These are phyloP conservation scores for Phyllosticta citriasiana DNA, from an alignment of 2,329 filamentous ascomycete genomes.

Conservation along the genomic window DNA sequence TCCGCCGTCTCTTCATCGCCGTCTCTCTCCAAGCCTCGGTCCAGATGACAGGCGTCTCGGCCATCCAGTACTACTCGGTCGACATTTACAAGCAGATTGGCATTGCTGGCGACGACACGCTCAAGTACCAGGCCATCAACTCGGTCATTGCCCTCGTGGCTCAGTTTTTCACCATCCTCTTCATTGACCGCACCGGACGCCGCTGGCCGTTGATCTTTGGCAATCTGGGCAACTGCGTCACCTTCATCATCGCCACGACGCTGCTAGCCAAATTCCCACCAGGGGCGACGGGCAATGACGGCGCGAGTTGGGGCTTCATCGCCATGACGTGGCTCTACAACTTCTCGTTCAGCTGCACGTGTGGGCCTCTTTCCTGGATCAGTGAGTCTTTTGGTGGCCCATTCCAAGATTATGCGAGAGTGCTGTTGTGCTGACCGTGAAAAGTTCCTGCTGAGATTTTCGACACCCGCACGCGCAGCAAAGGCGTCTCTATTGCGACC, in stretches of 20 bases:
- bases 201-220: slow-evolving; percentile 63
- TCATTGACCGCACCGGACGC: slow-evolving; percentile 61
- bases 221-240: slow-evolving; percentile 60
- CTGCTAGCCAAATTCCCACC: slow-evolving; percentile 54
- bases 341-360: slow-evolving; percentile 62
- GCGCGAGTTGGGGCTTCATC: slow-evolving; percentile 65
- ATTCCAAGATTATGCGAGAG: slow-evolving; percentile 41
- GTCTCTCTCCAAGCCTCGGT: slow-evolving; percentile 59
- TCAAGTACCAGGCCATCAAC: slow-evolving; percentile 69
- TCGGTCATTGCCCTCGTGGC: slow-evolving; percentile 60
- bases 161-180: slow-evolving; percentile 56
- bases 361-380: slow-evolving; percentile 56
- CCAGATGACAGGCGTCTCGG: slow-evolving; percentile 59
- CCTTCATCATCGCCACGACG: slow-evolving; percentile 58
- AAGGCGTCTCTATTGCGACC: slow-evolving; percentile 64
- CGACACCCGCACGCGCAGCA: slow-evolving; percentile 63
- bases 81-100: slow-evolving; percentile 60
- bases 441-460: slow-evolving; percentile 60
- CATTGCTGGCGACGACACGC: slow-evolving; percentile 52
- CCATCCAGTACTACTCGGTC: slow-evolving; percentile 65
- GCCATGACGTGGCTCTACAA: slow-evolving; percentile 72
- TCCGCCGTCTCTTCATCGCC: slow-evolving; percentile 62
- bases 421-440: not conserved
- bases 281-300: slow-evolving; percentile 38
- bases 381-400: slow-evolving; percentile 21